These are phyloP conservation scores for Pterothamnion heteromorphum DNA, from an alignment of 31 red algal species.

Conservation along the genomic window DNA sequence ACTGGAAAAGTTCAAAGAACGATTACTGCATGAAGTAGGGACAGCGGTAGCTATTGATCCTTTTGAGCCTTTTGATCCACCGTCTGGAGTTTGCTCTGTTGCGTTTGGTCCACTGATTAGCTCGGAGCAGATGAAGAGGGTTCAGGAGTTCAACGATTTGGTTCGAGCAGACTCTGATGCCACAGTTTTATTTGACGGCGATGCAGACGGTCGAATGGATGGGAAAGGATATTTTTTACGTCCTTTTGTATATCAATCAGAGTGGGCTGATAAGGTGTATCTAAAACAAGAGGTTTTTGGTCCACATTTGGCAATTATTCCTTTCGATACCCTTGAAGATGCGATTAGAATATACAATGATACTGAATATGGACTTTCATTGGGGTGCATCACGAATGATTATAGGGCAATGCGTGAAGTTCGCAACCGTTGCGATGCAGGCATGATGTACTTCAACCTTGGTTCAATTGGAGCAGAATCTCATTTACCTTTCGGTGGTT, in stretches of 20 bases:
- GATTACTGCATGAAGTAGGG: not conserved
- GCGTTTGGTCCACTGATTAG: too few relatives aligned
- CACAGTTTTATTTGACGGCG: not conserved
- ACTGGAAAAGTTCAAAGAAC: not conserved
- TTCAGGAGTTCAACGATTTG: not conserved
- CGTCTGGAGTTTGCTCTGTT: too few relatives aligned
- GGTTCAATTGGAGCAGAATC: too few relatives aligned
- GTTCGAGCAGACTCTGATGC: not conserved
- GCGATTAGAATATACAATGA: not conserved
- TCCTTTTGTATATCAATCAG: not conserved
- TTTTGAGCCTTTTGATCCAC: too few relatives aligned
- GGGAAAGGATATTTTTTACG: not conserved
- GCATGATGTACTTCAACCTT: too few relatives aligned
- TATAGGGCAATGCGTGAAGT: too few relatives aligned
- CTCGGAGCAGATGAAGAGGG: too few relatives aligned
- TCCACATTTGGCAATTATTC: not conserved
- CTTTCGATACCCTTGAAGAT: not conserved
- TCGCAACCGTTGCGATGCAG: too few relatives aligned
- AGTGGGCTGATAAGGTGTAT: not conserved
- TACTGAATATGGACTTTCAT: not conserved
- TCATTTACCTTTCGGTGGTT: too few relatives aligned
- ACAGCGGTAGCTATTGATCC: not conserved
- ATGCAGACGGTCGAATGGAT: not conserved
- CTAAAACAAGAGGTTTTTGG: not conserved
- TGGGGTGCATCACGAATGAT: too few relatives aligned